Base-by-base conservation (phyloP, 2,329 filamentous ascomycete genomes). In the Aureobasidium namibiae region DNA sequence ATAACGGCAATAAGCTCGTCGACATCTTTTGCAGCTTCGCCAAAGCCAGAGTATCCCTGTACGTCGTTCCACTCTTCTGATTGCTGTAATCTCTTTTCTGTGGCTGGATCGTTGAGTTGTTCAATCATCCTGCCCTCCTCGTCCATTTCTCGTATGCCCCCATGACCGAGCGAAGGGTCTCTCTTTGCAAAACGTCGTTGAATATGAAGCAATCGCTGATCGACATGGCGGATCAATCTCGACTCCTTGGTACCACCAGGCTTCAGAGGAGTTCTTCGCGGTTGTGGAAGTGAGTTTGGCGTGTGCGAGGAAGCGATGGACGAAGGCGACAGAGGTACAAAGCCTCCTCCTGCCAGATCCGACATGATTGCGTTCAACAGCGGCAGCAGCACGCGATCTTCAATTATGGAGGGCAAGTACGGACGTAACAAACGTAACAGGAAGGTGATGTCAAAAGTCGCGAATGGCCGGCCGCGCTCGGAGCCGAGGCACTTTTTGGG, bases 1-100 rank as follows among this genome's bases (percentile, higher is more conserved):
- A 96, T 74, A 8, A 95, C 81, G 70, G 95, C 87, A 16, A 95
- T 75, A 13, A 96, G 70, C 6, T 80, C 79, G 59, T 92, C 88
- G 0, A 95, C 72, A 67, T 96, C 90, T 60, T 77, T 82, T 57
- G 84, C 89, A 4, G 90, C 81, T 67, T 92, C 86, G 52, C 76
- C 78, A 70, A 92, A 88, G 54, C 74, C 82, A 57, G 77, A 75
- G 63, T 86, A 87, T 1, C 82, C 82, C 34, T 73, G 70, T 4
- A 74, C 74, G 41, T 72, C 70, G 49, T 67, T 66, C 69, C 67
- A 70, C 10, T 64, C 60, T 42, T 71, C 68, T 52, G 74, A 74
- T 11, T 13, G 66, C 60, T 41, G 64, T 56, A 48, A 50, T 54
- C 29, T 63, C 50, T 56, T 57, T 60, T 11, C n/a, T 57, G 50